These are phyloP conservation scores for Hypomyces perniciosus DNA, from an alignment of 2,329 filamentous ascomycete genomes.

Conservation along the genomic window DNA sequence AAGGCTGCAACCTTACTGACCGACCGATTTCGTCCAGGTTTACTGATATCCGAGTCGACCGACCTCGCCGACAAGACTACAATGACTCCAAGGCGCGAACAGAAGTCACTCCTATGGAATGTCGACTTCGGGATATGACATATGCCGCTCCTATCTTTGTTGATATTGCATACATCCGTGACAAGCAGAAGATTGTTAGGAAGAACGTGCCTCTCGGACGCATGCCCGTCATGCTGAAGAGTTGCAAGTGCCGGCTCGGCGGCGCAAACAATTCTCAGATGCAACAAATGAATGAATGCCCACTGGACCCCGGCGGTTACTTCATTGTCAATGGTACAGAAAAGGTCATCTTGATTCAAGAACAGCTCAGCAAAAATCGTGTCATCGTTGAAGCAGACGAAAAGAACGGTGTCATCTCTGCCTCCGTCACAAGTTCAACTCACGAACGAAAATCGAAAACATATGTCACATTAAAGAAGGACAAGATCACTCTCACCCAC, in stretches of 20 bases:
- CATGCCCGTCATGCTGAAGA: slow-evolving; percentile 95
- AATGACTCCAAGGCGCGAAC: slow-evolving; percentile 63
- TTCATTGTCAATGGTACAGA: slow-evolving; percentile 97
- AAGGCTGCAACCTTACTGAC: slow-evolving; percentile 1
- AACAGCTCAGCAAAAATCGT: slow-evolving; percentile 98
- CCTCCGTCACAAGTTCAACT: slow-evolving; percentile 95
- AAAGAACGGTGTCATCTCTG: slow-evolving; percentile 89
- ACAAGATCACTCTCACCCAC: slow-evolving; percentile 80
- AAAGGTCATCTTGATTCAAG: slow-evolving; percentile 97
- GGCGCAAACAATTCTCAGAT: slow-evolving; percentile 82
- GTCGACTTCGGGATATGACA: slow-evolving; percentile 92
- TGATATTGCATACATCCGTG: slow-evolving; percentile 84
- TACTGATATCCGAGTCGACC: slow-evolving; percentile 81
- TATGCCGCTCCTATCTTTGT: slow-evolving; percentile 93
- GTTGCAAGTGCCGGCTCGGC: slow-evolving; percentile 82
- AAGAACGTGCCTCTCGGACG: slow-evolving; percentile 77
- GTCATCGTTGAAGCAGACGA: slow-evolving; percentile 91
- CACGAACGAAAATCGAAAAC: slow-evolving; percentile 98
- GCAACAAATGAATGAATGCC: slow-evolving; percentile 90
- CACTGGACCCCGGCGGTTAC: slow-evolving; percentile 92
- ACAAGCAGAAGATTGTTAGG: slow-evolving; percentile 67
- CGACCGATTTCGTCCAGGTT: slow-evolving; percentile 41
- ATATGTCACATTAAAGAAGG: slow-evolving; percentile 91
- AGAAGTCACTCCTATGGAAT: slow-evolving; percentile 91
- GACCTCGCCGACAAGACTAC: slow-evolving; percentile 72